These are phyloP conservation scores for Tetragonia tetragonoides DNA, from an alignment of 148 eudicot species.

Conservation along the genomic window DNA sequence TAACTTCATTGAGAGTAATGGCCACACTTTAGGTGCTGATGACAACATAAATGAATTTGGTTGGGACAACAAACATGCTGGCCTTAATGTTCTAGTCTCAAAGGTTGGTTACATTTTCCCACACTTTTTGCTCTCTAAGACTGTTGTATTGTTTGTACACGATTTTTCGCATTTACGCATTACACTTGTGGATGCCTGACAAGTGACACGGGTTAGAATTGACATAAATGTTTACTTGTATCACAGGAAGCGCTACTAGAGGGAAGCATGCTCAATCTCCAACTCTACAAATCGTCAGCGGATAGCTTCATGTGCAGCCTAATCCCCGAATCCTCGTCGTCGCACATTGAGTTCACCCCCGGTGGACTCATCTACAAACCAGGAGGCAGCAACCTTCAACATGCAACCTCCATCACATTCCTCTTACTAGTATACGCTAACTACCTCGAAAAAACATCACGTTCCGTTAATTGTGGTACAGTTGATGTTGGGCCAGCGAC, in stretches of 20 bases:
- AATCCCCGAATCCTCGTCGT: constrained; percentile 63
- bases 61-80: constrained; percentile 99
- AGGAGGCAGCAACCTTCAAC: constrained; percentile 89
- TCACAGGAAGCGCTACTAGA: constrained; percentile 78
- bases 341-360: constrained; percentile 68
- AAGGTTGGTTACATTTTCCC: constrained; percentile 43
- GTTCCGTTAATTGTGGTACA: constrained; percentile 49
- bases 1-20: constrained; percentile 65
- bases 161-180: neutral
- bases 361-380: constrained; percentile 86
- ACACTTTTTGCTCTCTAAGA: neutral
- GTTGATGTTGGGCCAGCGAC: constrained; percentile 38
- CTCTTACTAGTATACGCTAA: constrained; percentile 71
- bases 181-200: too few species aligned
- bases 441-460: constrained; percentile 52
- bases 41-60: constrained; percentile 89
- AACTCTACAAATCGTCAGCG: constrained; percentile 82
- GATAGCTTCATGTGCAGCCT: constrained; percentile 90
- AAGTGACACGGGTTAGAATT: too few species aligned
- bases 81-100: constrained; percentile 84
- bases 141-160: neutral
- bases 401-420: constrained; percentile 72
- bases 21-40: constrained; percentile 79
- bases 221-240: neutral
- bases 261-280: constrained; percentile 49